Evolutionary conservation across 768 basidiomycete genomes (phyloP).

Genomic region (Calocybe cyanea): DNA sequence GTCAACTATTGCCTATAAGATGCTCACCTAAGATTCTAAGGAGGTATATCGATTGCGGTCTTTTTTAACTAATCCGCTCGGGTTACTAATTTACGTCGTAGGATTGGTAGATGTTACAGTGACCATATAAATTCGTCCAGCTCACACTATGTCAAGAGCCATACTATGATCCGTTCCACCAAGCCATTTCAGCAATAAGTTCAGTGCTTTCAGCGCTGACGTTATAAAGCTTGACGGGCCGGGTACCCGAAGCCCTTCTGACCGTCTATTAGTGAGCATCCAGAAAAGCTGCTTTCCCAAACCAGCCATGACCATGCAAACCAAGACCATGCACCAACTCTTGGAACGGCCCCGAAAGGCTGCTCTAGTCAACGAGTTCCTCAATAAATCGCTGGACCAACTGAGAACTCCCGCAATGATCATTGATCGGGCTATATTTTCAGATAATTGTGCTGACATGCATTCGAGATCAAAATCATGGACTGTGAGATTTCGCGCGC

Average conservation of each 20-base stretch:
- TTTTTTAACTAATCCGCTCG: conserved; percentile 4
- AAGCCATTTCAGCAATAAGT: too few species aligned
- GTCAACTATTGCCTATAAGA: conserved; percentile 14
- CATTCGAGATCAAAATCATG: conserved; percentile 60
- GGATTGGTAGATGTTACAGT: conserved; percentile 1
- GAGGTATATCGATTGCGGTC: conserved; percentile 23
- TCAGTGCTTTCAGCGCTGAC: too few species aligned
- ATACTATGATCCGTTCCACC: too few species aligned
- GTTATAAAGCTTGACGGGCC: background rate
- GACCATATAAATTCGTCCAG: too few species aligned
- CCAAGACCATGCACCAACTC: conserved; percentile 41
- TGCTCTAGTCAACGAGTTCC: conserved; percentile 49
- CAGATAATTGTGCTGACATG: conserved; percentile 71
- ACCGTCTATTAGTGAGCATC: background rate
- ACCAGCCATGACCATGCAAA: conserved; percentile 30
- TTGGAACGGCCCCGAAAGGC: conserved; percentile 41
- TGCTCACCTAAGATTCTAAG: conserved; percentile 4
- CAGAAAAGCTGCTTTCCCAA: background rate
- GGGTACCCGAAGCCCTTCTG: background rate
- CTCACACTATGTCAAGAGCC: too few species aligned
- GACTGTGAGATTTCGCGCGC: conserved; percentile 73
- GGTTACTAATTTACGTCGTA: conserved; percentile 15
- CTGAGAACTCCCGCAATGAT: conserved; percentile 77
- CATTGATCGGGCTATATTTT: conserved; percentile 71
- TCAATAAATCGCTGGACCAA: conserved; percentile 49